phyloP scores from a whole-genome alignment of 176 grass and related monocot genomes.

The Pontederia crassipes region DNA sequence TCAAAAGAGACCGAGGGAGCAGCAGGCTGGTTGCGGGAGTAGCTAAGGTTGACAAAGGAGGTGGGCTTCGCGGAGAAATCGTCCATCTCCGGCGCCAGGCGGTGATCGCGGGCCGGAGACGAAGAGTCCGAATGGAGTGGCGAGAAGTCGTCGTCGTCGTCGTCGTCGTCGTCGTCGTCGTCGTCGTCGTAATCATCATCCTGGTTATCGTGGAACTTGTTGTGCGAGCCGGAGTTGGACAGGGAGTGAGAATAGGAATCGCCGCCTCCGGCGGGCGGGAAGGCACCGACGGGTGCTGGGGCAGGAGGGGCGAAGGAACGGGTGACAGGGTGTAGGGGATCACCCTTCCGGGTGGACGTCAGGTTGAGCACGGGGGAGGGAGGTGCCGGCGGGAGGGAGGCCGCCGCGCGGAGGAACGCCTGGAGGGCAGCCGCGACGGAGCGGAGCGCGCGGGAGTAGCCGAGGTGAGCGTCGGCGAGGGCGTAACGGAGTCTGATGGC shows the following conservation, averaged over 20 bases:
- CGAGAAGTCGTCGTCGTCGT: neutral
- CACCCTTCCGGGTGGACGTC: conserved; percentile 54
- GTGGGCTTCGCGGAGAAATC: conserved; percentile 2
- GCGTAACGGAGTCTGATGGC: conserved; percentile 67
- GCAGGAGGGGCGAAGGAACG: neutral
- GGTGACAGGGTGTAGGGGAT: conserved; percentile 33
- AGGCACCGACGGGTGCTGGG: conserved; percentile 4
- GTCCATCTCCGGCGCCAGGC: neutral
- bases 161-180: neutral
- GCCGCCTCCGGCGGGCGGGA: conserved; percentile 17
- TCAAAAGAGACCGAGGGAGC: conserved; percentile 16
- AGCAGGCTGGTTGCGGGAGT: conserved; percentile 22
- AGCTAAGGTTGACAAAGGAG: conserved; percentile 17
- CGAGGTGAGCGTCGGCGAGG: conserved; percentile 78
- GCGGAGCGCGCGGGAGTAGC: conserved; percentile 48
- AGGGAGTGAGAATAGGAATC: neutral
- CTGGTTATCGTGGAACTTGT: conserved; percentile 13
- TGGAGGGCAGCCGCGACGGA: conserved; percentile 41
- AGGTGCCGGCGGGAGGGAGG: conserved; percentile 18
- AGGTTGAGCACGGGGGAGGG: conserved; percentile 49
- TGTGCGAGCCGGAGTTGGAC: conserved; percentile 22
- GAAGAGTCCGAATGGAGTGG: conserved; percentile 2
- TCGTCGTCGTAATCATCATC: neutral
- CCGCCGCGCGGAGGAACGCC: conserved; percentile 41
- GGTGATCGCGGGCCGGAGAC: conserved; percentile 9